Evolutionary conservation across 768 basidiomycete genomes (phyloP).

Genomic region (Plicaturopsis crispa): DNA sequence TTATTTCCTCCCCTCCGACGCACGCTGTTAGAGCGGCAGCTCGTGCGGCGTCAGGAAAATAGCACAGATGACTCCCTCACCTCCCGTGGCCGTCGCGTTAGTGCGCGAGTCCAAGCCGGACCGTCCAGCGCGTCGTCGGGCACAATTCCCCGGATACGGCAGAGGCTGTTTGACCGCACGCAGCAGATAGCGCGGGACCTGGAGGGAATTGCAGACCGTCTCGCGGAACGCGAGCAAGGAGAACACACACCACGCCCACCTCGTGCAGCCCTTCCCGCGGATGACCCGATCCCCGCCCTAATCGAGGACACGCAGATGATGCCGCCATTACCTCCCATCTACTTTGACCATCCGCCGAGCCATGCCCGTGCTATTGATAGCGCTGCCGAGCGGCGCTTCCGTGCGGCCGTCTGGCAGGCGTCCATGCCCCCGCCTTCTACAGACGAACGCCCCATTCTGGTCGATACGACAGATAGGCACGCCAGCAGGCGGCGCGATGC

Average conservation of each 20-base stretch:
- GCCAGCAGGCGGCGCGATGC: no score
- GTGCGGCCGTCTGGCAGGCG: no score
- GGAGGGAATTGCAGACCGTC: constrained; percentile 21
- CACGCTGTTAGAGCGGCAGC: not conserved
- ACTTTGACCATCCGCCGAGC: no score
- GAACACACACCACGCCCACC: not conserved
- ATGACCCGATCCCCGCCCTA: not conserved
- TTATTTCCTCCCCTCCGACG: not conserved
- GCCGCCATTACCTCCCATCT: no score
- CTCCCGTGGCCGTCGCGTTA: constrained; percentile 26
- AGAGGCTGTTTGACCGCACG: constrained; percentile 19
- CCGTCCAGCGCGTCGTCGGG: constrained; percentile 10
- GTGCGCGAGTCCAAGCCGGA: constrained; percentile 15
- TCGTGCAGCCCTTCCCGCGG: not conserved
- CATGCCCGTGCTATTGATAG: no score
- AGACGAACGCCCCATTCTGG: no score
- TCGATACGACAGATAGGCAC: no score
- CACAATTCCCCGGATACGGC: constrained; percentile 18
- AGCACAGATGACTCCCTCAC: constrained; percentile 22
- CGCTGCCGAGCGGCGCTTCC: no score
- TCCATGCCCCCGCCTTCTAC: no score
- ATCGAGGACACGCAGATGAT: not conserved
- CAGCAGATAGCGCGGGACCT: constrained; percentile 23
- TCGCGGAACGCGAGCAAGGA: constrained; percentile 13
- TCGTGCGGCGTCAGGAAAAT: constrained; percentile 2